These are phyloP conservation scores for Colletotrichum sp. DNA, from an alignment of 2,329 filamentous ascomycete genomes.

Conservation along the genomic window DNA sequence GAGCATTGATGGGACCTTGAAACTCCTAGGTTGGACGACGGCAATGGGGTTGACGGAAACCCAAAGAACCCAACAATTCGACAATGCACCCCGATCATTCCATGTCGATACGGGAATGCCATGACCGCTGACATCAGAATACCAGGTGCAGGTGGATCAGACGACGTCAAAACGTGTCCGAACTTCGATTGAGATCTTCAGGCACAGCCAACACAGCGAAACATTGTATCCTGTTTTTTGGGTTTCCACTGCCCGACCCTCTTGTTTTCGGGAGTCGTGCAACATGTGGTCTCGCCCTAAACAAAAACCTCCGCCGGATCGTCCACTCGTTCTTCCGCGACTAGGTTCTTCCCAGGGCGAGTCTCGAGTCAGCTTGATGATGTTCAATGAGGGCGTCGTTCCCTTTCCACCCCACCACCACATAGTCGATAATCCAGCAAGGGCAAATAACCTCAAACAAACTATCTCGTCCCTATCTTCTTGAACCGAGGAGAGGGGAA, in stretches of 20 bases:
- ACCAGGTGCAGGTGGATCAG: not conserved
- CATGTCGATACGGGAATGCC: not conserved
- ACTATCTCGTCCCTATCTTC: not conserved
- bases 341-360: not conserved
- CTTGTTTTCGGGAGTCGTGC: not conserved
- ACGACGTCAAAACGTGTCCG: slow-evolving; percentile 7
- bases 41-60: slow-evolving; percentile 1
- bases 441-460: not conserved
- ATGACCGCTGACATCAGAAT: not conserved
- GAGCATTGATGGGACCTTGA: not conserved
- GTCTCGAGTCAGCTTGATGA: not conserved
- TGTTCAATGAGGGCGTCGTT: not conserved
- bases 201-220: not conserved
- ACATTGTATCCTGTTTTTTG: not conserved
- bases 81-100: not conserved
- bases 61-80: not conserved
- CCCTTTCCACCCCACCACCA: not conserved
- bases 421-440: not conserved
- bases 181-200: slow-evolving; percentile 4
- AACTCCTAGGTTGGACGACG: not conserved
- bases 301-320: not conserved
- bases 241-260: not conserved
- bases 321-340: not conserved
- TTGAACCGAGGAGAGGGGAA: not conserved
- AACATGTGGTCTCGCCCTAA: not conserved